These are phyloP conservation scores for Daucus carota DNA, from an alignment of 129 eudicot genomes.

Conservation along the genomic window DNA sequence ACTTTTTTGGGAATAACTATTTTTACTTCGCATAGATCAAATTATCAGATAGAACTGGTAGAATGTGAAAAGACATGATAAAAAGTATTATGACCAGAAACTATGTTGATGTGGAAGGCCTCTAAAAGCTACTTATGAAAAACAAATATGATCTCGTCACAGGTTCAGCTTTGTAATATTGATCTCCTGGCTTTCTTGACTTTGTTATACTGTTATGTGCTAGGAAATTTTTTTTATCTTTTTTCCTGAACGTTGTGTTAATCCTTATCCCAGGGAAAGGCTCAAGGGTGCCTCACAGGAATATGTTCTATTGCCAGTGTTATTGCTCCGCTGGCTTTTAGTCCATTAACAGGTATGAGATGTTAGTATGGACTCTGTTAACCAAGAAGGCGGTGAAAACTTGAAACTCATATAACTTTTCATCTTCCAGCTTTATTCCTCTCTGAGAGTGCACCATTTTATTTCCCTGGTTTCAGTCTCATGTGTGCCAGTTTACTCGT, in stretches of 20 bases:
- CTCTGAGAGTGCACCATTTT: conserved; percentile 69
- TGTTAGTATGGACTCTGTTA: not conserved
- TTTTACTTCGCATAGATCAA: not conserved
- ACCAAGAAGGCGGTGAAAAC: not conserved
- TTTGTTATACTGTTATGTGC: too few species aligned
- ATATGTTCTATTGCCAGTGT: conserved; percentile 64
- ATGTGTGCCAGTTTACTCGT: conserved; percentile 44
- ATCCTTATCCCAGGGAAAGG: conserved; percentile 46
- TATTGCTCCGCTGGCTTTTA: conserved; percentile 65
- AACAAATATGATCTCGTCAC: not conserved
- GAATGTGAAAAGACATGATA: not conserved
- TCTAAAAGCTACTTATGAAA: not conserved
- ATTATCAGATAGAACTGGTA: not conserved
- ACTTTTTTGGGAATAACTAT: not conserved
- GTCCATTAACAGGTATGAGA: conserved; percentile 63
- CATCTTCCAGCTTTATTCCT: conserved; percentile 52
- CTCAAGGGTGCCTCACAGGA: conserved; percentile 84
- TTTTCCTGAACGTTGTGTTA: not conserved
- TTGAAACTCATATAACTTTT: not conserved
- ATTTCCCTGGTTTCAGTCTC: conserved; percentile 83
- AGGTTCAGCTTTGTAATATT: not conserved
- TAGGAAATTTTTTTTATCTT: too few species aligned
- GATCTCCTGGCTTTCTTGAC: too few species aligned
- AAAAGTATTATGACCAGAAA: not conserved
- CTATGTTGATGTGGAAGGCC: not conserved